phyloP scores from a whole-genome alignment of 2,329 filamentous ascomycete species.

The Pseudogymnoascus sp. region DNA sequence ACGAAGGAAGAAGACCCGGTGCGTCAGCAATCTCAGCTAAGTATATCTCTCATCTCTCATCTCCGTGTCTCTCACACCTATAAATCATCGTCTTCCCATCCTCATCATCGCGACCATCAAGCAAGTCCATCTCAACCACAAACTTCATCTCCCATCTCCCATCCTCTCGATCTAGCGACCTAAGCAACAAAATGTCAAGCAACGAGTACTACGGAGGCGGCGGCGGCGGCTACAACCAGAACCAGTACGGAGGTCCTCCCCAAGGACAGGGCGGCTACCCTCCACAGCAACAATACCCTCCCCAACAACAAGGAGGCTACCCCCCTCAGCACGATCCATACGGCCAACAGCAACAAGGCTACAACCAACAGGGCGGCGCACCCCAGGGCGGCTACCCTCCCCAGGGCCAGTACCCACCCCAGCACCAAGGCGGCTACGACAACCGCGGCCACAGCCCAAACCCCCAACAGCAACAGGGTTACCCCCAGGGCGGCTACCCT shows the following conservation, averaged over 20 bases:
- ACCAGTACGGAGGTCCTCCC: conserved; percentile 17
- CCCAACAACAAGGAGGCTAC: conserved; percentile 14
- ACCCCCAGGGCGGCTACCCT: conserved; percentile 6
- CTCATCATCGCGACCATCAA: conserved; percentile 8
- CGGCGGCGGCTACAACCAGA: conserved; percentile 11
- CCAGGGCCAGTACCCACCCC: conserved; percentile 19
- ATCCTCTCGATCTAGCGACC: neutral
- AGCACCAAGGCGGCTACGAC: conserved; percentile 14
- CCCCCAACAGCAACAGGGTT: neutral
- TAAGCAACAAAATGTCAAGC: conserved; percentile 20
- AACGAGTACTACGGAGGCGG: conserved; percentile 24
- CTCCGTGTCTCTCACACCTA: neutral
- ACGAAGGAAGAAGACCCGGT: neutral
- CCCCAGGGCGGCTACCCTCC: conserved; percentile 17
- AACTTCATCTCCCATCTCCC: neutral
- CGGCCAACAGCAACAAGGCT: conserved; percentile 5
- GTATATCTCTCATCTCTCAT: conserved; percentile 7
- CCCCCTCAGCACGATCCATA: conserved; percentile 8
- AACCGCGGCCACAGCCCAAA: conserved; percentile 15
- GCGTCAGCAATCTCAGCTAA: conserved; percentile 8
- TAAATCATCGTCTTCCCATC: conserved; percentile 6
- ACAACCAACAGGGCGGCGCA: neutral
- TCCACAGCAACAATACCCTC: conserved; percentile 12
- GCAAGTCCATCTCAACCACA: neutral
- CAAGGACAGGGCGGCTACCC: conserved; percentile 16